These are phyloP conservation scores for Beauveria scarabaeidicola DNA, from an alignment of 2,329 filamentous ascomycete genomes.

Conservation along the genomic window DNA sequence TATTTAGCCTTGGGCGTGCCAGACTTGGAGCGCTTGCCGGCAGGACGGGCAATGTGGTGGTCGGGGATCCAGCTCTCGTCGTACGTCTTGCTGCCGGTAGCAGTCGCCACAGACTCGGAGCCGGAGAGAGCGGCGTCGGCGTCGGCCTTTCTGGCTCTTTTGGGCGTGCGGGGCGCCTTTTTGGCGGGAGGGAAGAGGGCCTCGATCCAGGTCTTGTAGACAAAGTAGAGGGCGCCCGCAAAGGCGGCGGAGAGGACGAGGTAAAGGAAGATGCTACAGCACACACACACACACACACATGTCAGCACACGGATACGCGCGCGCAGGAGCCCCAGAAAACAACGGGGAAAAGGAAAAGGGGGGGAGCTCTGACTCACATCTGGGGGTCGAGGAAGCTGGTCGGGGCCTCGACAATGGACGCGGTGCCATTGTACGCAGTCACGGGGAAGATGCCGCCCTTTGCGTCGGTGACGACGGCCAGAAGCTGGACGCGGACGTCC, in stretches of 20 bases:
- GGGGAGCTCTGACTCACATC: constrained; percentile 59
- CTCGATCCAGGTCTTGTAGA: constrained; percentile 97
- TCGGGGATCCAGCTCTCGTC: constrained; percentile 92
- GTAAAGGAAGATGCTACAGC: constrained; percentile 85
- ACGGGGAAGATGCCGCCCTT: constrained; percentile 67
- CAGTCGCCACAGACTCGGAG: constrained; percentile 60
- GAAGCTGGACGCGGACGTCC: constrained; percentile 70
- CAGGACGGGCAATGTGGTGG: constrained; percentile 81
- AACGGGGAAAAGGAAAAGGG: too few relatives aligned
- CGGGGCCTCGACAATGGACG: constrained; percentile 81
- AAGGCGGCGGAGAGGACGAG: constrained; percentile 76
- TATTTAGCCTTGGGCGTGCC: constrained; percentile 33
- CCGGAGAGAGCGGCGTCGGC: constrained; percentile 55
- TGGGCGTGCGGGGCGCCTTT: constrained; percentile 50
- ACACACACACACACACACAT: background rate
- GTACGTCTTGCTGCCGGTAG: constrained; percentile 62
- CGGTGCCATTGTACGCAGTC: constrained; percentile 70
- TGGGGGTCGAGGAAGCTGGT: constrained; percentile 91
- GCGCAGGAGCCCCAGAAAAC: too few relatives aligned
- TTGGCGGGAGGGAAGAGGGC: constrained; percentile 90
- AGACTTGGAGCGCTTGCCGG: constrained; percentile 53
- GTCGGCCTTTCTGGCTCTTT: constrained; percentile 60
- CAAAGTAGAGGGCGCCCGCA: constrained; percentile 78
- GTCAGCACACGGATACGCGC: background rate
- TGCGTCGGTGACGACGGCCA: constrained; percentile 61